These are phyloP conservation scores for Fonsecaea erecta DNA, from an alignment of 2,329 filamentous ascomycete species.

Conservation along the genomic window DNA sequence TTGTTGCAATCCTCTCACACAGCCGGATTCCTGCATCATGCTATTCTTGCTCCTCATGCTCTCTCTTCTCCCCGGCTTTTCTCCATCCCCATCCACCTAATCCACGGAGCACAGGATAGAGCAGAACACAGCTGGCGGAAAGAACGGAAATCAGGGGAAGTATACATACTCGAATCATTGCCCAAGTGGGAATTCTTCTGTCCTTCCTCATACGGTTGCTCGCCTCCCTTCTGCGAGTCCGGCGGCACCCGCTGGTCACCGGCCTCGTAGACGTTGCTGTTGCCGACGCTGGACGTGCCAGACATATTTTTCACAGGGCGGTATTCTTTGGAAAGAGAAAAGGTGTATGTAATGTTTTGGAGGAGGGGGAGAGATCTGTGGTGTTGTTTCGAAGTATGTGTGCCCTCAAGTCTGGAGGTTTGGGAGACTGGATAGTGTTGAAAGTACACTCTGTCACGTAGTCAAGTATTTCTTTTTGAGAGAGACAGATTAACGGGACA, in stretches of 20 bases:
- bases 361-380: too few relatives aligned
- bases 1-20: background rate
- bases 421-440: too few relatives aligned
- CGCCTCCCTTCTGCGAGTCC: constrained; percentile 50
- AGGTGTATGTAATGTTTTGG: background rate
- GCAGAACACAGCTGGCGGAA: background rate
- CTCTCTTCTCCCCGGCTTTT: background rate
- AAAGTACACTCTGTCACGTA: too few relatives aligned
- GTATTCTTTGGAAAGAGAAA: background rate
- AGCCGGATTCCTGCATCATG: background rate
- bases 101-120: background rate
- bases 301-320: constrained; percentile 47
- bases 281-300: constrained; percentile 69
- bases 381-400: background rate
- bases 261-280: constrained; percentile 69
- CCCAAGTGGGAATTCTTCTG: constrained; percentile 69
- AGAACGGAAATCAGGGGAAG: background rate
- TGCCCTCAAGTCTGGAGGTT: too few relatives aligned
- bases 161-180: constrained; percentile 69
- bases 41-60: background rate
- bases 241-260: constrained; percentile 74
- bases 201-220: constrained; percentile 71
- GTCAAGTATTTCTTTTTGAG: too few relatives aligned
- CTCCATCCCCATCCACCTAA: too few relatives aligned
- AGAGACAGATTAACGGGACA: background rate